phyloP scores from a whole-genome alignment of 1,139 yeast genomes.

The Nakaseomyces nivariensis region DNA sequence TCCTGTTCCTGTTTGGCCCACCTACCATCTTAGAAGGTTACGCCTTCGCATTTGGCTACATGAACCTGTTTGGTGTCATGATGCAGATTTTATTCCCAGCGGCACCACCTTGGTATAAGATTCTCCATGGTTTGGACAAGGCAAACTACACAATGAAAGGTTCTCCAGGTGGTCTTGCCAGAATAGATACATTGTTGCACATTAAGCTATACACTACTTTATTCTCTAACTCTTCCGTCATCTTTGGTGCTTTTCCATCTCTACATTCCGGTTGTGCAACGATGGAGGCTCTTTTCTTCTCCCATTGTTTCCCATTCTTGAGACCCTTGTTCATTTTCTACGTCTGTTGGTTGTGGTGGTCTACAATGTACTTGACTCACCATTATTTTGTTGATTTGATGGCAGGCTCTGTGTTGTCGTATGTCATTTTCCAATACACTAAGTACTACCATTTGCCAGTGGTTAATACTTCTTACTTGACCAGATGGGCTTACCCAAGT shows the following conservation, averaged over 20 bases:
- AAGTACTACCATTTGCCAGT: conserved; percentile 70
- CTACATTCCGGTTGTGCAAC: conserved; percentile 90
- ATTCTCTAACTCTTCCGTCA: conserved; percentile 79
- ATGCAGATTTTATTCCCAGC: conserved; percentile 82
- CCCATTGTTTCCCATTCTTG: conserved; percentile 67
- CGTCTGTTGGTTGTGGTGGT: conserved; percentile 95
- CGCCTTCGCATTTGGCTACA: conserved; percentile 95
- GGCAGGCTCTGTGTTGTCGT: conserved; percentile 77
- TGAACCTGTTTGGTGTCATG: conserved; percentile 80
- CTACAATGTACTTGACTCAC: conserved; percentile 93
- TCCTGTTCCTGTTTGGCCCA: conserved; percentile 82
- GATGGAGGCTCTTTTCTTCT: conserved; percentile 80
- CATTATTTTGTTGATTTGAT: conserved; percentile 88
- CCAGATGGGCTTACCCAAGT: conserved; percentile 73
- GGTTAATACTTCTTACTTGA: conserved; percentile 47
- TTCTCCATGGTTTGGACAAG: conserved; percentile 72
- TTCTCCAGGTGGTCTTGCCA: conserved; percentile 90
- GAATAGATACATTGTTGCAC: conserved; percentile 76
- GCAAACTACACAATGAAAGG: conserved; percentile 92
- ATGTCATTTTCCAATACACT: conserved; percentile 63
- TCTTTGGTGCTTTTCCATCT: conserved; percentile 97
- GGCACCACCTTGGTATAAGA: conserved; percentile 98
- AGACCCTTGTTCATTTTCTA: conserved; percentile 62
- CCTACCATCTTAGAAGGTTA: conserved; percentile 81
- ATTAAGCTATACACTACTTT: conserved; percentile 79